These are phyloP conservation scores for Trichosporon faecale DNA, from an alignment of 1,284 basidiomycete genomes.

Conservation along the genomic window DNA sequence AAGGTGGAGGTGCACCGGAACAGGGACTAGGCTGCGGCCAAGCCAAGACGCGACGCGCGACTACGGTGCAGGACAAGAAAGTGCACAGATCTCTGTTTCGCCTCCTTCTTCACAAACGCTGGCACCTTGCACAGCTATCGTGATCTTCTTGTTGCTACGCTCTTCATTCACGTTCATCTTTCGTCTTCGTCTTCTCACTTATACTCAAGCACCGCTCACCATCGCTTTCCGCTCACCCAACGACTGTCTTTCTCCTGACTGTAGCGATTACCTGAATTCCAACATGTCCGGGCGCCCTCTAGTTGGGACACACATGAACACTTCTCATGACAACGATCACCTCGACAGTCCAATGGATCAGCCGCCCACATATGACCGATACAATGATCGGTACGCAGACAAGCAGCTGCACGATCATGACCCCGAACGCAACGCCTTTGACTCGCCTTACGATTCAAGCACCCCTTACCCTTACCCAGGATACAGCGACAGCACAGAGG, in stretches of 20 bases:
- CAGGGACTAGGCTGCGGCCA: not conserved
- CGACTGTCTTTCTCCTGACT: not conserved
- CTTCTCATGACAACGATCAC: not conserved
- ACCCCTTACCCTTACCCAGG: not conserved
- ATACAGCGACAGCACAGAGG: not conserved
- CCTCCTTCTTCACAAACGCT: not conserved
- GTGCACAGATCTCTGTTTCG: not conserved
- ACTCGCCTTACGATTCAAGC: not conserved
- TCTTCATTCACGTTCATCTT: not conserved
- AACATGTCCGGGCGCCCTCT: not conserved
- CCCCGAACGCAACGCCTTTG: too few relatives aligned
- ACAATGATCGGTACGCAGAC: not conserved
- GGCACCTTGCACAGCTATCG: not conserved
- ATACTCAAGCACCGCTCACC: not conserved
- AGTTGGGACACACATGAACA: not conserved
- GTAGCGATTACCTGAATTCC: not conserved
- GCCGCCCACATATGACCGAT: not conserved
- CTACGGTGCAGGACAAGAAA: not conserved
- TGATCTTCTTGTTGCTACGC: not conserved
- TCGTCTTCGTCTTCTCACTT: not conserved
- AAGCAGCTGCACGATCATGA: not conserved
- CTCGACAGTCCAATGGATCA: not conserved
- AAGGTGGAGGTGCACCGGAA: not conserved
- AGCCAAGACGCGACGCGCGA: slow-evolving; percentile 2
- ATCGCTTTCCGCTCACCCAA: not conserved